Base-by-base conservation (phyloP, 257 asterid species). In the Ilex aquifolium region DNA sequence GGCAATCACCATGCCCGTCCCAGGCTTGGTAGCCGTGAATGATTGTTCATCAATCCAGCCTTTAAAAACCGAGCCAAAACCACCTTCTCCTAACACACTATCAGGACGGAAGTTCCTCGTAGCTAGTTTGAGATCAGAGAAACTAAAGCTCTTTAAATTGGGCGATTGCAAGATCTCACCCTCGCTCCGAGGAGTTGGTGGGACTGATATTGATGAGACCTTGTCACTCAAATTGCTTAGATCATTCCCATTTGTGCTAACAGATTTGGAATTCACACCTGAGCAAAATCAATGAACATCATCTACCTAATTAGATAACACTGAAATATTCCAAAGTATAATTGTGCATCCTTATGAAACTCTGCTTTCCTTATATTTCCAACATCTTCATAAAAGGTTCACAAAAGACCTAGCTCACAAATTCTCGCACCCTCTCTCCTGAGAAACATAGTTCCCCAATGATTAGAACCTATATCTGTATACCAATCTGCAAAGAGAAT, bases 91-190 rank as follows among this genome's bases (percentile, higher is more conserved):
- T 0, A 91, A 71, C 46, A 86, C 84, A 44, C 95, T 84, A 46
- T 88, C 98, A 0, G 89, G 95, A 6, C 95, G 91, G 60, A 91
- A 91, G 73, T 91, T 85, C 67, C 96, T 81, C 51, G 98, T 91
- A 58, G 95, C 87, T 66, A 65, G 53, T 66, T 73, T 88, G 16
- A 91, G 85, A 65, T 88, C 91, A 52, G 87, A 67, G 55, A 82
- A 81, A 44, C 42, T 61, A 66, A 88, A 91, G 83, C 83, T 81
- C 67, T 83, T 88, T 72, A 91, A 56, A 69, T 84, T 81, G 21
- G 94, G 68, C 1, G 96, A 84, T 73, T 81, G 86, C 80, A 91
- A 77, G 74, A 91, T 91, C 84, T 91, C 90, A 16, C 95, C 96
- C 79, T 91, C 95, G n/a, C 85, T 82, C 54, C 88, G 80, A 6